Percentiles rank a stretch among this genome's conserved stretches.
Conservation (phyloP, 228 moss, liverwort and hornwort genomes). For the Sphagnum fallax region DNA sequence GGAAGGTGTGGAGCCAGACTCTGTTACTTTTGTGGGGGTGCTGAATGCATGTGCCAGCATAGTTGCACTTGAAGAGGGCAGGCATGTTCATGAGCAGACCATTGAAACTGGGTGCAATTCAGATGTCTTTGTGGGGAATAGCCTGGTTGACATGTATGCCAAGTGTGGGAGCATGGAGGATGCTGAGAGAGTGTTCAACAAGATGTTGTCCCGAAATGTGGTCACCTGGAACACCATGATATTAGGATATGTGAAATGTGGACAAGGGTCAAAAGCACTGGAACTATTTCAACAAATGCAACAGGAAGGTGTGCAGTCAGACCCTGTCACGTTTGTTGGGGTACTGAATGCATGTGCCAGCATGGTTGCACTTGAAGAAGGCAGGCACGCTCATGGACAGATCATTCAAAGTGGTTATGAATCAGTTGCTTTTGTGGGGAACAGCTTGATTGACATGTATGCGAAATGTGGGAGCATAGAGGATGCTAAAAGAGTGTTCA, state of each 20-base stretch:
- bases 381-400: constrained; percentile 19
- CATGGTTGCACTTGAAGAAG: constrained; percentile 17
- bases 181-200: constrained; percentile 24
- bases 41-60: constrained; percentile 23
- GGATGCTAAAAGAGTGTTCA: constrained; percentile 28
- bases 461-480: constrained; percentile 30
- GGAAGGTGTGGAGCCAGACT: constrained; percentile 23
- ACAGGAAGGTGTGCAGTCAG: constrained; percentile 19
- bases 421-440: constrained; percentile 32
- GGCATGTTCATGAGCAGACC: constrained; percentile 13
- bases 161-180: constrained; percentile 30
- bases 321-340: constrained; percentile 31
- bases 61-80: constrained; percentile 15
- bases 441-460: constrained; percentile 45
- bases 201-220: constrained; percentile 24
- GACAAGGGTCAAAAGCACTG: constrained; percentile 26
- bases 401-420: constrained; percentile 11
- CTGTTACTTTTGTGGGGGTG: constrained; percentile 36
- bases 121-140: constrained; percentile 33
- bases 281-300: constrained; percentile 33
- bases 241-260: constrained; percentile 27
- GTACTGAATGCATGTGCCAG: constrained; percentile 38
- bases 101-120: constrained; percentile 18
- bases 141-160: constrained; percentile 39
- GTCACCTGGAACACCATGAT: constrained; percentile 47